Conservation (phyloP, 768 basidiomycete species). For the Lactarius pseudohatsudake region DNA sequence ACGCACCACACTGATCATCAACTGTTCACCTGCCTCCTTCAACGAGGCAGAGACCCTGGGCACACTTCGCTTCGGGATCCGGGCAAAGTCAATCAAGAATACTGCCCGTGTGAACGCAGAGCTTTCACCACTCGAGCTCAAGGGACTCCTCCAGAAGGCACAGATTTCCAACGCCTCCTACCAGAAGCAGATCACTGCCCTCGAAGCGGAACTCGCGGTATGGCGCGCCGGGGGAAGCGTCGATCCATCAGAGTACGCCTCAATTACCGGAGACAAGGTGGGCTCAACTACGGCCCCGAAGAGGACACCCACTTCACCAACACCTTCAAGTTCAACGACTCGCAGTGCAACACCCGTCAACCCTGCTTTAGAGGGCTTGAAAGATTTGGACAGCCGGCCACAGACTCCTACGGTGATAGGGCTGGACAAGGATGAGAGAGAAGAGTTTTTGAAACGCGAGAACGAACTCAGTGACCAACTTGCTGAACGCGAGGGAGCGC, state of each 20-base stretch:
- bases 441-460: slow-evolving; percentile 94
- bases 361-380: slow-evolving; percentile 68
- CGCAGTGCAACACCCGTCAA: slow-evolving; percentile 76
- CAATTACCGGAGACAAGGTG: slow-evolving; percentile 56
- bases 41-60: slow-evolving; percentile 96
- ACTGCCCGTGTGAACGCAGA: slow-evolving; percentile 98
- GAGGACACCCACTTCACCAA: slow-evolving; percentile 54
- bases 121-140: slow-evolving; percentile 93
- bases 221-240: slow-evolving; percentile 90
- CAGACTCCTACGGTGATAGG: slow-evolving; percentile 88
- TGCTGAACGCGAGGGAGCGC: slow-evolving; percentile 85
- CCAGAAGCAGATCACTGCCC: slow-evolving; percentile 80
- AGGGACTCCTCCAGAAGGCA: slow-evolving; percentile 85
- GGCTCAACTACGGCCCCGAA: slow-evolving; percentile 46
- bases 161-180: slow-evolving; percentile 81
- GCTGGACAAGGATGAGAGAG: slow-evolving; percentile 93
- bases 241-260: slow-evolving; percentile 79
- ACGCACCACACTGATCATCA: slow-evolving; percentile 96
- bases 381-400: slow-evolving; percentile 80
- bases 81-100: slow-evolving; percentile 99
- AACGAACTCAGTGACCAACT: slow-evolving; percentile 94
- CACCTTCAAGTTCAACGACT: slow-evolving; percentile 63
- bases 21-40: slow-evolving; percentile 96
- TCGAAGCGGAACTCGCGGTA: slow-evolving; percentile 87
- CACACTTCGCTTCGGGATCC: slow-evolving; percentile 98